Evolutionary conservation across 163 green algal genomes (phyloP), one percentile per base, ranked within the genome.

Genomic region (Botryococcus braunii): DNA sequence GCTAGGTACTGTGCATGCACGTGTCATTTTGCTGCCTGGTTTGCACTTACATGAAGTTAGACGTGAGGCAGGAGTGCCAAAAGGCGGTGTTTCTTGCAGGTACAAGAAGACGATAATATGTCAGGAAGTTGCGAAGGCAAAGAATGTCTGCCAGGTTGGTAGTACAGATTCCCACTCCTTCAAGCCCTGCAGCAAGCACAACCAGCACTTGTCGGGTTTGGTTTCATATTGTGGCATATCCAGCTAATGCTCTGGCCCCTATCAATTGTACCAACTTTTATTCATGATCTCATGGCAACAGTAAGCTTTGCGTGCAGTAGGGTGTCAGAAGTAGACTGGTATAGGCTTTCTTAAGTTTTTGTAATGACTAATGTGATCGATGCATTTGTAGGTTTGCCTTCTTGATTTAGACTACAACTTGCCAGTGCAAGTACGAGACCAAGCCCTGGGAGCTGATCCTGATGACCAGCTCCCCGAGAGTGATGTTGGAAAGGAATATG

Each of bases 31-130:
- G 25, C 50, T 60, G 50, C 46, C 17, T 27, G 46, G 17, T 27
- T 55, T 55, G 17, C 17, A 29, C 46, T 17, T 27, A 55, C 46
- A 55, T 69, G 23, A 58, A 29, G 46, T 55, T 17, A 55, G 46
- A 29, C 46, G 46, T 27, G 46, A 17, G 21, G 46, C 46, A 55
- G 17, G 46, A 55, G 17, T 17, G 17, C 46, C 46, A 61, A 25
- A 61, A 29, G 23, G 50, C 50, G 32, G 34, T 61, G 50, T 7
- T 25, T 32, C 34, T 5, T 46, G n/a, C 68, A 86, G 80, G 57
- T 98, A 97, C 85, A 99, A 99, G 83, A 97, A 96, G 77, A 99
- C 94, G 25, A 95, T 97, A 72, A 92, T 99, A 67, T 99, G 94
- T 74, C 91, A 97, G 71, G 92, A 96, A 65, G 94, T 97, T n/a